Evolutionary conservation across 805 yeast species (phyloP), one percentile per base, ranked within the genome.

Genomic region (Priceomyces fermenticarens): DNA sequence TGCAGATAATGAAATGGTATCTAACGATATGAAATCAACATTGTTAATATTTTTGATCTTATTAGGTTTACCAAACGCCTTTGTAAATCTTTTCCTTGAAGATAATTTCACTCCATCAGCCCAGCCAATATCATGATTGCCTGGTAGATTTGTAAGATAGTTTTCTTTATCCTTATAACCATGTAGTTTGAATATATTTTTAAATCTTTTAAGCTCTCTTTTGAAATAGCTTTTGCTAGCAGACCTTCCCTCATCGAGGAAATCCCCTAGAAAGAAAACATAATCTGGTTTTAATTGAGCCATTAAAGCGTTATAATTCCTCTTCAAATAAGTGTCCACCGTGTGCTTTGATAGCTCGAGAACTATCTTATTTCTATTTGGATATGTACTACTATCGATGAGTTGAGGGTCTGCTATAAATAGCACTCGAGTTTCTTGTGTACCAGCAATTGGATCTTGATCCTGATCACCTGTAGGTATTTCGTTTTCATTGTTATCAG

Each of bases 61-160:
- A 49, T 70, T 70, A 5, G 62, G 56, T 3, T 43, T 35, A 10
- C 73, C 75, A 49, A 70, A 70, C 16, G 48, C 44, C 8, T 49
- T 39, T 10, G 35, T 37, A 42, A 66, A 70, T 26, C 74, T 52
- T 2, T 47, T 46, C 26, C 67, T 46, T 31, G 62, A 53, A 25
- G 48, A 44, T 17, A 75, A 66, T 14, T 79, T 72, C 10, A 93
- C 80, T 4, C 49, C 44, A 50, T 85, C 80, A 8, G 91, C 96
- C 63, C 84, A 88, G 0, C 99, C 99, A 45, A 95, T 87, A 59
- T 93, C 99, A 60, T 93, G 99, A 55, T 93, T 93, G 2, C 99
- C 99, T 0, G 97, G 96, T 1, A 67, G 48, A 41, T 65, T 63
- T 11, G 56, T 51, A 44, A 62, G 62, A 53, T 56, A 55, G 43